A percentile compares a stretch with the other conserved stretches of the same genome.
These are phyloP conservation scores for Phialemoniopsis sp. DNA, from an alignment of 2,329 filamentous ascomycete species.

Conservation along the genomic window DNA sequence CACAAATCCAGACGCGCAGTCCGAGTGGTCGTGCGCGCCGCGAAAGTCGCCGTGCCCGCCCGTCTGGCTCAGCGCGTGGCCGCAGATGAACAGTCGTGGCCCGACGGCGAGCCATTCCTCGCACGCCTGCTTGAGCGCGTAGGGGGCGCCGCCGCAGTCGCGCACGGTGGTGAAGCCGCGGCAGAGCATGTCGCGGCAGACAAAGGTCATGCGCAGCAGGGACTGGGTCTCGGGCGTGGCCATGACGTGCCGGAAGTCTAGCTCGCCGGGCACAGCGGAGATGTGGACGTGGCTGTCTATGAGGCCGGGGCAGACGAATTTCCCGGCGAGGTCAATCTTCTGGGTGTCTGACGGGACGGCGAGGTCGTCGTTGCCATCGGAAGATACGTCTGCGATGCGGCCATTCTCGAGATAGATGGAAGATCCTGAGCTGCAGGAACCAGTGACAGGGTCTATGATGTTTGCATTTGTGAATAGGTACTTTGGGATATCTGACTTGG, in stretches of 20 bases:
- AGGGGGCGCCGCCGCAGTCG: conserved; percentile 52
- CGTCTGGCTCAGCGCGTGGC: conserved; percentile 50
- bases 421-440: too few species aligned
- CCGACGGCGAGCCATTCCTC: conserved; percentile 50
- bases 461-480: too few species aligned
- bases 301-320: conserved; percentile 35
- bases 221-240: too few species aligned
- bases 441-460: too few species aligned
- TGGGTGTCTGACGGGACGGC: too few species aligned
- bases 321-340: not conserved
- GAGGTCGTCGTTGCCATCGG: too few species aligned
- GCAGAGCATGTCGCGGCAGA: conserved; percentile 42
- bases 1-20: conserved; percentile 39
- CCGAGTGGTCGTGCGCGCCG: conserved; percentile 28
- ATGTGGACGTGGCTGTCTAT: conserved; percentile 33
- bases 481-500: too few species aligned
- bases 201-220: too few species aligned
- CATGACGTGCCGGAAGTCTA: too few species aligned
- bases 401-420: too few species aligned
- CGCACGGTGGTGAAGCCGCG: conserved; percentile 56
- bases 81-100: conserved; percentile 50
- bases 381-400: too few species aligned
- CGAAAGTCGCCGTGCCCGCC: conserved; percentile 54
- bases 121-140: conserved; percentile 52
- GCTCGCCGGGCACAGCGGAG: conserved; percentile 38